Percentiles rank a stretch among this genome's conserved stretches.
Conservation (phyloP, 2,329 filamentous ascomycete genomes). For the Ophiostoma ulmi region DNA sequence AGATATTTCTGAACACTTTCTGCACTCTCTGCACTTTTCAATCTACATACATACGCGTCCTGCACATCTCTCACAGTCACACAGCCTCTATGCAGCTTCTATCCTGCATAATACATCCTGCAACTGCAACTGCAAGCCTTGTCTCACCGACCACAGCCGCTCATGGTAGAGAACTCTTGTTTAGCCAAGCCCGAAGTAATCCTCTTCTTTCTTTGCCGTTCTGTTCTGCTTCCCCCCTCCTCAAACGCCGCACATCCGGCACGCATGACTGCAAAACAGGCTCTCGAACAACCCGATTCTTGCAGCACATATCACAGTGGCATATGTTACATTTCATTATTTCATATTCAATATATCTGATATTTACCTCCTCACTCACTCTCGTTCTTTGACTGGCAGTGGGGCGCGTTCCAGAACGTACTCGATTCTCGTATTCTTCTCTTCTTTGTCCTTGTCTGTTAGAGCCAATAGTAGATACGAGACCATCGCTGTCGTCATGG, state of each 20-base stretch:
- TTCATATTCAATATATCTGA: neutral
- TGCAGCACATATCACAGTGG: neutral
- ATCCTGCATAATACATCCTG: neutral
- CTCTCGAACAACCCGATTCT: neutral
- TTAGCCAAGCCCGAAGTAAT: neutral
- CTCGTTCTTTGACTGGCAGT: slow-evolving; percentile 4
- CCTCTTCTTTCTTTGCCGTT: neutral
- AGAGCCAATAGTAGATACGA: neutral
- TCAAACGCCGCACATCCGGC: neutral
- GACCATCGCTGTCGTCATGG: neutral
- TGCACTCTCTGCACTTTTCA: neutral
- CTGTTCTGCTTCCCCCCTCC: too few relatives aligned
- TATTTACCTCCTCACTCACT: neutral
- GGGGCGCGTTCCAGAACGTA: neutral
- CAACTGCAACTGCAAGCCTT: slow-evolving; percentile 1
- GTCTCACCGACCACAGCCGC: slow-evolving; percentile 3
- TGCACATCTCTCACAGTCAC: slow-evolving; percentile 10
- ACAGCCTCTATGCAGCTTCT: neutral
- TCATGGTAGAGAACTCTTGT: neutral
- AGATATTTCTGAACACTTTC: neutral
- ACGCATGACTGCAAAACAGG: neutral
- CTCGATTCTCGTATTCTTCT: slow-evolving; percentile 7
- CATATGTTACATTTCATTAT: neutral
- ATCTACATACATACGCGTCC: neutral
- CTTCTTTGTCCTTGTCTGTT: slow-evolving; percentile 3